Percentiles rank a stretch among this genome's conserved stretches.
Evolutionary conservation across 148 eudicot species (phyloP).

Genomic region (Rhododendron vialii): DNA sequence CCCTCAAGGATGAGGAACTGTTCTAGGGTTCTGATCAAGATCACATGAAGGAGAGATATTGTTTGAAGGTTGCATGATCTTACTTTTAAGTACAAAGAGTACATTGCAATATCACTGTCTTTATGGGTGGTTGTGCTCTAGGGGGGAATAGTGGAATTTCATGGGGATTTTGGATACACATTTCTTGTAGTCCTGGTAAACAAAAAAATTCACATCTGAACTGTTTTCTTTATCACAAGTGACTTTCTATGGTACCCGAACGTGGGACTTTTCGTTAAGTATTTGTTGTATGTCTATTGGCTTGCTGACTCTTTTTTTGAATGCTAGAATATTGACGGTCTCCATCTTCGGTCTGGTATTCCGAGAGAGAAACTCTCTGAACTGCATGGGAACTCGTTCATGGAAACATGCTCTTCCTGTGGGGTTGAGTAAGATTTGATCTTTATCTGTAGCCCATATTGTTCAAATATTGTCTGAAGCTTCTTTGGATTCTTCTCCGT

Average conservation of each 20-base stretch:
- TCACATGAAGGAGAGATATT: background rate
- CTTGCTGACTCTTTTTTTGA: conserved; percentile 9
- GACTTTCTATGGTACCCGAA: background rate
- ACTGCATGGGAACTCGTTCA: conserved; percentile 90
- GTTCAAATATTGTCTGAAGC: background rate
- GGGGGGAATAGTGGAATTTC: background rate
- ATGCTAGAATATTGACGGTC: conserved; percentile 87
- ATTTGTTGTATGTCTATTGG: background rate
- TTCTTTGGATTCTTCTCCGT: background rate
- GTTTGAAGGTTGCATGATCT: background rate
- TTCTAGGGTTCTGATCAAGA: background rate
- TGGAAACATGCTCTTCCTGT: conserved; percentile 86
- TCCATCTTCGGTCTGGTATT: conserved; percentile 93
- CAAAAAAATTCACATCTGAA: background rate
- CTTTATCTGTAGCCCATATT: conserved; percentile 13
- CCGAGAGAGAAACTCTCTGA: conserved; percentile 87
- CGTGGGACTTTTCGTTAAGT: background rate
- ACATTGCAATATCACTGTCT: background rate
- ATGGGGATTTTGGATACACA: background rate
- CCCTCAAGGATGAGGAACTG: background rate
- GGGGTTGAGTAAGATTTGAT: conserved; percentile 68
- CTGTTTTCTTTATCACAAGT: background rate
- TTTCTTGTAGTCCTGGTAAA: background rate
- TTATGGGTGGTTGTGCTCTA: background rate
- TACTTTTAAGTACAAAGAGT: background rate